Evolutionary conservation across 1,284 basidiomycete species (phyloP).

Genomic region (Ustilago shanxiensis): DNA sequence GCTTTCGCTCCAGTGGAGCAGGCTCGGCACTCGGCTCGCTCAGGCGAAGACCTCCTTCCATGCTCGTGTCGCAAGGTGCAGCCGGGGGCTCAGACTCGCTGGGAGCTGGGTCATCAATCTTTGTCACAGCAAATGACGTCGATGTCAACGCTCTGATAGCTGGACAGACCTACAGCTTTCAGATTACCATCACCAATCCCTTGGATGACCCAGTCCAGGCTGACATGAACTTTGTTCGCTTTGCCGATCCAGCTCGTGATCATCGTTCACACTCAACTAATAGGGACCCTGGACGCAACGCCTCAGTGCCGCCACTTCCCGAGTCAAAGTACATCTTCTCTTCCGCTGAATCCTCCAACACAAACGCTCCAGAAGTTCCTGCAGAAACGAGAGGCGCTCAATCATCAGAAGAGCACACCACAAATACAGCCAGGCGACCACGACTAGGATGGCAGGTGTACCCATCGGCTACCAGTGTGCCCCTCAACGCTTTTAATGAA

Average conservation of each 20-base stretch:
- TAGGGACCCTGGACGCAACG: background rate
- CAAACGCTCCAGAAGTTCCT: background rate
- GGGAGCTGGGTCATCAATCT: conserved; percentile 12
- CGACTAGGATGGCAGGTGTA: conserved; percentile 38
- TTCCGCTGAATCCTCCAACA: background rate
- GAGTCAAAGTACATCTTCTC: conserved; percentile 40
- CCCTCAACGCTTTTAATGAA: conserved; percentile 57
- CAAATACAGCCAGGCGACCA: background rate
- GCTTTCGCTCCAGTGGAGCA: conserved; percentile 12
- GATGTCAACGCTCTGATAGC: conserved; percentile 38
- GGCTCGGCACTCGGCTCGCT: conserved; percentile 17
- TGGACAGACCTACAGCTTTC: conserved; percentile 55
- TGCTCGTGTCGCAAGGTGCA: conserved; percentile 7
- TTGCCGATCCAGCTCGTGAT: conserved; percentile 15
- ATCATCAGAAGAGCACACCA: background rate
- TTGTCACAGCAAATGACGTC: conserved; percentile 23
- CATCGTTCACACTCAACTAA: background rate
- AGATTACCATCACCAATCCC: conserved; percentile 59
- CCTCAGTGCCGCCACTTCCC: conserved; percentile 19
- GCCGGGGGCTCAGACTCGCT: conserved; percentile 4
- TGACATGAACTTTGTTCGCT: conserved; percentile 44
- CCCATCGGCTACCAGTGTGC: conserved; percentile 41
- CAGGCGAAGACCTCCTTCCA: conserved; percentile 26
- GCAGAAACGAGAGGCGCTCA: background rate
- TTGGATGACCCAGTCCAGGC: conserved; percentile 61